Evolutionary conservation across 108 stramenopile species (phyloP).

Genomic region (Cyclostephanos invisitatus): DNA sequence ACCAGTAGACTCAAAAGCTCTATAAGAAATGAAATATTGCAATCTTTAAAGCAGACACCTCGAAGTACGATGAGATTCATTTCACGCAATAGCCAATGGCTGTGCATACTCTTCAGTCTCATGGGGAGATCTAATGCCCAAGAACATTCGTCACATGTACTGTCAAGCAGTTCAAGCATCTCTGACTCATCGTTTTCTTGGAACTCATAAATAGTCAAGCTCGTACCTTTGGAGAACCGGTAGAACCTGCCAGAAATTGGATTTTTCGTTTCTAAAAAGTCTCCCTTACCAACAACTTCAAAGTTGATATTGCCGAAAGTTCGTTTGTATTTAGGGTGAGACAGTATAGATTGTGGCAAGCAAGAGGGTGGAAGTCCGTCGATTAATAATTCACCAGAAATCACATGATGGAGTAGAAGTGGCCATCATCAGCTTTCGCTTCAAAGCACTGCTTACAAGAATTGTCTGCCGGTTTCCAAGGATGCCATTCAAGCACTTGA

Average conservation of each 20-base stretch:
- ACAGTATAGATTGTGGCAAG: conserved; percentile 41
- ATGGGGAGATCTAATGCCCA: conserved; percentile 47
- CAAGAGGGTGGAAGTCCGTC: conserved; percentile 55
- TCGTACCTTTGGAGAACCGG: conserved; percentile 15
- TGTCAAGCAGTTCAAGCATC: conserved; percentile 46
- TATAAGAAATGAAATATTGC: conserved; percentile 25
- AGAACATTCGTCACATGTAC: conserved; percentile 7
- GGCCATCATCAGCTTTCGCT: conserved; percentile 28
- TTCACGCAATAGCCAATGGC: conserved; percentile 53
- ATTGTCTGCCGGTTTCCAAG: conserved; percentile 5
- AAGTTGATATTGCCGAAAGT: conserved; percentile 39
- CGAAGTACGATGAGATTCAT: conserved; percentile 35
- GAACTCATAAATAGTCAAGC: conserved; percentile 17
- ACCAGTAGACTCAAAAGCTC: conserved; percentile 1
- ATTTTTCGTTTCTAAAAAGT: conserved; percentile 27
- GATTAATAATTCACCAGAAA: conserved; percentile 56
- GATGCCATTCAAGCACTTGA: conserved; percentile 16
- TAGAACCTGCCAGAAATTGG: conserved; percentile 29
- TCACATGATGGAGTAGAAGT: conserved; percentile 41
- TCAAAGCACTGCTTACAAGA: conserved; percentile 42
- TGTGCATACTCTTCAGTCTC: conserved; percentile 45
- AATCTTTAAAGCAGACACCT: conserved; percentile 30
- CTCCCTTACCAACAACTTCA: conserved; percentile 33
- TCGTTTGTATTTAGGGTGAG: conserved; percentile 22
- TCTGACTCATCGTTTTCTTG: conserved; percentile 30